phyloP scores from a whole-genome alignment of 768 basidiomycete genomes.

The Hypsizygus marmoreus region DNA sequence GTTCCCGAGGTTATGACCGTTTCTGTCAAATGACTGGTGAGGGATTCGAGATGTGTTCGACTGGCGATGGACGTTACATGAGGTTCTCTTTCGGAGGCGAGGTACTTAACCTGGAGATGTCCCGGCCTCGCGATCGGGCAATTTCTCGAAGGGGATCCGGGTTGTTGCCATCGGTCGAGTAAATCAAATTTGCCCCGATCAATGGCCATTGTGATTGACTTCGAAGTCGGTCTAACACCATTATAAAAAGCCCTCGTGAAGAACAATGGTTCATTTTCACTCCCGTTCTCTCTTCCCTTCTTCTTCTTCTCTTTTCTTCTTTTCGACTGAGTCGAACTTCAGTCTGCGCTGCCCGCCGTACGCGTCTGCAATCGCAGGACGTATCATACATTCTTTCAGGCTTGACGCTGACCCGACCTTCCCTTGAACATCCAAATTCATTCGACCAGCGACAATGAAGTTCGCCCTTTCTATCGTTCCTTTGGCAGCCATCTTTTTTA shows the following conservation, averaged over 20 bases:
- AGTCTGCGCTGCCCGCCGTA: slow-evolving; percentile 1
- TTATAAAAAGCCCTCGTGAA: background rate
- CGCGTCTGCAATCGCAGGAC: slow-evolving; percentile 5
- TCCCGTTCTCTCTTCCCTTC: background rate
- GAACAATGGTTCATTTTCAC: background rate
- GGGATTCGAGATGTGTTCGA: too few species aligned
- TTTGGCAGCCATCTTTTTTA: slow-evolving; percentile 31
- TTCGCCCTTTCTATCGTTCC: slow-evolving; percentile 31
- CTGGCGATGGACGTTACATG: too few species aligned
- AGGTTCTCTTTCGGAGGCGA: too few species aligned
- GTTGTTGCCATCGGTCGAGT: too few species aligned
- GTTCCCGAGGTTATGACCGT: too few species aligned
- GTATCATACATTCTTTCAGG: slow-evolving; percentile 16
- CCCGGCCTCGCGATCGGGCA: too few species aligned
- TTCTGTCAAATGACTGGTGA: too few species aligned
- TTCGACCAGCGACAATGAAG: slow-evolving; percentile 27
- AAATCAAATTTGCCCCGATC: too few species aligned
- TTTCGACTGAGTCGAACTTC: slow-evolving; percentile 24
- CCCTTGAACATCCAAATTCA: slow-evolving; percentile 1
- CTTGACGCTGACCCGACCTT: slow-evolving; percentile 15
- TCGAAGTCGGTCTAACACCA: background rate
- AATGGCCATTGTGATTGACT: slow-evolving; percentile 1
- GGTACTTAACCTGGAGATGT: too few species aligned
- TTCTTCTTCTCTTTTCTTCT: slow-evolving; percentile 1
- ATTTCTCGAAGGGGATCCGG: too few species aligned